Percentiles rank a stretch among this genome's conserved stretches.
phyloP scores from a whole-genome alignment of 2,329 filamentous ascomycete species.

The Penicillium sp. region DNA sequence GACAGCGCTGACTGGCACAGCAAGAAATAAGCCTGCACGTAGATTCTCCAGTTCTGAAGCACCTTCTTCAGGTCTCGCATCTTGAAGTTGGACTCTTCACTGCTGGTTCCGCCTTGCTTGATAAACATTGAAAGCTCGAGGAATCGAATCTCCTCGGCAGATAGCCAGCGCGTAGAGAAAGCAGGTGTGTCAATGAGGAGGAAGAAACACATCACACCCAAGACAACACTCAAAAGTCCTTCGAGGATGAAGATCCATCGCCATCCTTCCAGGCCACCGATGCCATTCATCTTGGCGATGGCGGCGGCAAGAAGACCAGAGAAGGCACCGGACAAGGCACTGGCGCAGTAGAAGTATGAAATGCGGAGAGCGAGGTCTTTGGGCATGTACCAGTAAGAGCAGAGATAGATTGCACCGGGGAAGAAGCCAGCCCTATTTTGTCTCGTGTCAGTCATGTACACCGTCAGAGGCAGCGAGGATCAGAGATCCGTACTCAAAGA shows the following conservation, averaged over 20 bases:
- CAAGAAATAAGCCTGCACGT: slow-evolving; percentile 41
- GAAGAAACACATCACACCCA: slow-evolving; percentile 50
- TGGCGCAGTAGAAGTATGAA: slow-evolving; percentile 34
- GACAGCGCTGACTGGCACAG: slow-evolving; percentile 30
- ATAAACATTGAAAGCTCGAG: slow-evolving; percentile 46
- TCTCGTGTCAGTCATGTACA: background rate
- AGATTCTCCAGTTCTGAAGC: slow-evolving; percentile 48
- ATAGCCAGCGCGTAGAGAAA: slow-evolving; percentile 45
- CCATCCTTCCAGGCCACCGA: slow-evolving; percentile 53
- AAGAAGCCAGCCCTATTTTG: slow-evolving; percentile 31
- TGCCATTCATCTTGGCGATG: slow-evolving; percentile 56
- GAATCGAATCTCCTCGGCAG: slow-evolving; percentile 45
- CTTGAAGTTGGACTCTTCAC: slow-evolving; percentile 20
- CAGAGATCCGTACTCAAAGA: slow-evolving; percentile 20
- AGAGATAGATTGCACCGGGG: slow-evolving; percentile 35
- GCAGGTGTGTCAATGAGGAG: slow-evolving; percentile 52
- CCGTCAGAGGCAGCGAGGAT: background rate
- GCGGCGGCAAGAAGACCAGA: slow-evolving; percentile 57
- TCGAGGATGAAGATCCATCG: slow-evolving; percentile 58
- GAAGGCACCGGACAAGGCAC: slow-evolving; percentile 54
- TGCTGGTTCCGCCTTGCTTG: slow-evolving; percentile 25
- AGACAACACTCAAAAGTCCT: slow-evolving; percentile 50
- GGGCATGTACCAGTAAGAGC: slow-evolving; percentile 33
- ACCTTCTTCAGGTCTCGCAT: slow-evolving; percentile 44
- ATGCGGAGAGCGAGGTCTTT: slow-evolving; percentile 29